Base-by-base conservation (phyloP, 2,329 filamentous ascomycete species). In the Neofusicoccum sp. region DNA sequence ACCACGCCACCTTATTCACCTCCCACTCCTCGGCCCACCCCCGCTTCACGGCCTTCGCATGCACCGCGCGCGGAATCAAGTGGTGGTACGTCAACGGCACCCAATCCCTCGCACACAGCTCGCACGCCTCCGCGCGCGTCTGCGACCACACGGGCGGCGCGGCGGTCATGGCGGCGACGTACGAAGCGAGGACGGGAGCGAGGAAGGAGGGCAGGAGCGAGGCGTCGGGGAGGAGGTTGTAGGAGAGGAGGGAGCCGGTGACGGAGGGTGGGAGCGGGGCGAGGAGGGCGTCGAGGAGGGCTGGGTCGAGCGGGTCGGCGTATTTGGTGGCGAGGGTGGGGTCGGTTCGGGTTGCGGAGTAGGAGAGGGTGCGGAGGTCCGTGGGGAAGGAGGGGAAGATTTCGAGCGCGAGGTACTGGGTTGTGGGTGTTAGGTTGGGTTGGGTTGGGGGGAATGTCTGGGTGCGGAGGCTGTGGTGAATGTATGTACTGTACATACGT, bases 51-150 rank as follows among this genome's bases (percentile, higher is more conserved):
- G 84, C 90, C 71, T 91, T 91, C 6, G 83, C 86, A 73, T 96
- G 91, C 62, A 91, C 86, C 44, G 84, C 83, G 41, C 86, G 83
- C n/a, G 91, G 91, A 58, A 96, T 92, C 44, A 96, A 78, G 76
- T 96, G 91, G 70, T 96, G 91, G 71, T 95, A 96, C 1, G 88
- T 90, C 63, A 95, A 75, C 7, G 86, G 85, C 24, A 95, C 84
- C 85, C 89, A 91, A 63, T 86, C 84, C 1, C 91, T 81, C 1
- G 80, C 83, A 72, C 91, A 96, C 26, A 96, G 83, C 76, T 96
- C 91, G 73, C 91, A 96, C 0, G 74, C 82, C 1, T 77, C 67
- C 4, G 75, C 70, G 26, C 84, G 82, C 1, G 87, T 89, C 0
- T 80, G 76, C 1, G 78, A 76, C 68, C 87, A 88, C 6, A 85